Percentiles rank a stretch among this genome's conserved stretches.
Evolutionary conservation across 2,329 filamentous ascomycete genomes (phyloP).

Genomic region (Arthroderma sp.): DNA sequence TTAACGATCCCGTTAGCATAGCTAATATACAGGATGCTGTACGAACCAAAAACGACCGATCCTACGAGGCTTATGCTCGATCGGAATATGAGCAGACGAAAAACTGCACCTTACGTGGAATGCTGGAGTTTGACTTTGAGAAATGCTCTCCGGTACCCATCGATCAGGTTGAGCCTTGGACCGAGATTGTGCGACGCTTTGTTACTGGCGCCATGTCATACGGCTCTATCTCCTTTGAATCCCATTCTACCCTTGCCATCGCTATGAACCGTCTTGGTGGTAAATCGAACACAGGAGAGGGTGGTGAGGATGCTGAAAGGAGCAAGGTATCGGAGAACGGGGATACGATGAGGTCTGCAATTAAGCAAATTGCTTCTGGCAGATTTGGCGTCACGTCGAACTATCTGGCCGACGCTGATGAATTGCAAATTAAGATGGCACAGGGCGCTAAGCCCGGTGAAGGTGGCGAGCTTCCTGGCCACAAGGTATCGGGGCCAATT

Average conservation of each 20-base stretch:
- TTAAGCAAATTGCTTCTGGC: constrained; percentile 93
- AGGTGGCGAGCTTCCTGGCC: constrained; percentile 89
- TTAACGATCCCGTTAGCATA: constrained; percentile 90
- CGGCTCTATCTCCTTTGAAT: constrained; percentile 96
- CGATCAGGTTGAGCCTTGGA: constrained; percentile 96
- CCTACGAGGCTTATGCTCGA: constrained; percentile 88
- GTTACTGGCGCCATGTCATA: constrained; percentile 98
- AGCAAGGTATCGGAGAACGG: constrained; percentile 78
- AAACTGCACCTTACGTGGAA: constrained; percentile 82
- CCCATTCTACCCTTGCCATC: constrained; percentile 86
- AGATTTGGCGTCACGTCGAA: constrained; percentile 92
- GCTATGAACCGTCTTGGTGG: constrained; percentile 95
- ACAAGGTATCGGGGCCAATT: constrained; percentile 92
- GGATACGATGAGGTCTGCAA: constrained; percentile 92
- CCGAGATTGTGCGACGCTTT: constrained; percentile 90
- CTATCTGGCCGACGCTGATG: constrained; percentile 88
- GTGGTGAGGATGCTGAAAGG: constrained; percentile 88
- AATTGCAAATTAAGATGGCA: constrained; percentile 98
- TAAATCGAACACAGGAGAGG: constrained; percentile 95
- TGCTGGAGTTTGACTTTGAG: constrained; percentile 93
- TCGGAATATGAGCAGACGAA: constrained; percentile 95
- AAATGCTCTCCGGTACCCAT: constrained; percentile 74
- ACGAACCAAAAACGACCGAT: constrained; percentile 94
- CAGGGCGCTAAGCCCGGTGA: constrained; percentile 96
- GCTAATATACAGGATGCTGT: constrained; percentile 96